These are phyloP conservation scores for Tetrapisispora nanseiensis DNA, from an alignment of 805 yeast species.

Conservation along the genomic window DNA sequence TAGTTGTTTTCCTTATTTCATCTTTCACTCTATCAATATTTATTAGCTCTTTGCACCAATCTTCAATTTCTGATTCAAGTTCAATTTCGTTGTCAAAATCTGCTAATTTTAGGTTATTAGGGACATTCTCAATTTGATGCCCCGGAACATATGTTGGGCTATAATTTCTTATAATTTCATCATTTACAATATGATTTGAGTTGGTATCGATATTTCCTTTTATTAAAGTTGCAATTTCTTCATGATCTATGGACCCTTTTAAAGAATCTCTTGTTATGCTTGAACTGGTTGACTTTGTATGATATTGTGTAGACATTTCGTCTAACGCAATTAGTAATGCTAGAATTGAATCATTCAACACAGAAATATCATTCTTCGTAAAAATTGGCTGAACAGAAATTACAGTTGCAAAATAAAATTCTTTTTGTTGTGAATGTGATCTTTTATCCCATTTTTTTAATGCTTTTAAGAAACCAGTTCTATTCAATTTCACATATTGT, in stretches of 20 bases:
- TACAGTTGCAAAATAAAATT: constrained; percentile 80
- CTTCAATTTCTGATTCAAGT: constrained; percentile 27
- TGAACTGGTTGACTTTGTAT: neutral
- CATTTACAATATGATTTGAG: neutral
- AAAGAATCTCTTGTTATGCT: neutral
- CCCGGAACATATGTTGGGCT: neutral
- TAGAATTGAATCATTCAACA: constrained; percentile 57
- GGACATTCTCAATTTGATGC: neutral
- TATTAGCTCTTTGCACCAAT: constrained; percentile 28
- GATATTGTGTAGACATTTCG: constrained; percentile 1
- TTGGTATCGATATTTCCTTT: neutral
- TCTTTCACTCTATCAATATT: constrained; percentile 26
- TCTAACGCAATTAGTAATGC: constrained; percentile 7
- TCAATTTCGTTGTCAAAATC: constrained; percentile 10
- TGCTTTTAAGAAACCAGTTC: constrained; percentile 91
- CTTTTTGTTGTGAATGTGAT: constrained; percentile 89
- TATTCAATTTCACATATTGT: constrained; percentile 89
- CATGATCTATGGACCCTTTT: neutral
- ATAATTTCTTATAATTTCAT: neutral
- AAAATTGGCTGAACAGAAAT: constrained; percentile 96
- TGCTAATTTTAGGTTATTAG: neutral
- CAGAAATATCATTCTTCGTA: constrained; percentile 78
- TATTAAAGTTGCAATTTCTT: neutral
- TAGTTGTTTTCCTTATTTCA: constrained; percentile 16
- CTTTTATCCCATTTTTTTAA: constrained; percentile 97